Evolutionary conservation across 495 filamentous ascomycete species (phyloP), one percentile per base, ranked within the genome.

Genomic region (Hyaloscypha hepaticicola): DNA sequence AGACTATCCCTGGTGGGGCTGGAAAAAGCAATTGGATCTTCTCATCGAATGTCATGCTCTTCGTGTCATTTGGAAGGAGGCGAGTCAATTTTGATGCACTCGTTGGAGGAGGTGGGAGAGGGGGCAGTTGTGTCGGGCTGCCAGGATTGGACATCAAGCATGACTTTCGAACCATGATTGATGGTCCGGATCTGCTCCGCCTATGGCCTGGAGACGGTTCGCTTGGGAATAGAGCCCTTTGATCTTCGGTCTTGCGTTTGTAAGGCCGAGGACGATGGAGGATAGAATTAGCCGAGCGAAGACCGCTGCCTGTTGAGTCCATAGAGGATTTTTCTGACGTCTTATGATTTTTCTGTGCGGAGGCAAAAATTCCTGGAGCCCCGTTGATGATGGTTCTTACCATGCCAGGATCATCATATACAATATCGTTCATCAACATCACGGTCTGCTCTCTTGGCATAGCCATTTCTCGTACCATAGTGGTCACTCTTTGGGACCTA

Each of bases 191-290:
- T 64, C 76, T 80, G 59, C 73, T 79, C 31, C 80, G 72, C 58
- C 67, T 75, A 66, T 82, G 80, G 4, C 66, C 57, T 66, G 73
- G 67, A 55, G 75, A 72, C 3, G 76, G 64, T 58, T 82, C 80
- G 8, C 75, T 73, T 5, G 75, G 76, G 28, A 77, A 78, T n/a
- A 78, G 65, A 59, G 71, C 70, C 4, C 76, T 71, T 60, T 77
- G 75, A 11, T 73, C 69, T 33, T 76, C 73, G 2, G 72, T 63
- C 58, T 82, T 78, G 50, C 80, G 72, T 2, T 77, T 79, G 63
- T 81, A 79, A 9, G 82, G 82, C n/a, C 82, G 76, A 24, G 82
- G 82, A 19, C 82, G 72, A 58, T 84, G 76, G 6, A 85, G 73
- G 27, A 84, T 66, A 4, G 71, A 71, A 29, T 60, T 59, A 7